Conservation (phyloP, 1,284 basidiomycete species). For the Ustilago hordei region DNA sequence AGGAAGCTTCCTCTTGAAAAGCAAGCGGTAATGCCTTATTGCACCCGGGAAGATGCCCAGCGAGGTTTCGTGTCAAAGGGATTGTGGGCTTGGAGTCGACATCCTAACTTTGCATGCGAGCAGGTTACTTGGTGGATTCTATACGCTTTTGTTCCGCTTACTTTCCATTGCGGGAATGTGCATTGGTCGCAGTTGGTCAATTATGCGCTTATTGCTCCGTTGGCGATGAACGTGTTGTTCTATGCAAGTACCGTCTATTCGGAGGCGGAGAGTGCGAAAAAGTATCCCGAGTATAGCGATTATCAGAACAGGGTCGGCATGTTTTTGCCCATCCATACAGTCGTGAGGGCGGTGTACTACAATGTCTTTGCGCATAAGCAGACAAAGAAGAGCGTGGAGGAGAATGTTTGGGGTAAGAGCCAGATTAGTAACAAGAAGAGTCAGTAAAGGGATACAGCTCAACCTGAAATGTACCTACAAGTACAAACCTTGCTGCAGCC, state of each 20-base stretch:
- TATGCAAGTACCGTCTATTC: constrained; percentile 77
- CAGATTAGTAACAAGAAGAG: constrained; percentile 35
- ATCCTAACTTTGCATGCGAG: constrained; percentile 92
- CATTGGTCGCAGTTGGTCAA: constrained; percentile 65
- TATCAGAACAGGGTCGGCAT: constrained; percentile 85
- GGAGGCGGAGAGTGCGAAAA: constrained; percentile 80
- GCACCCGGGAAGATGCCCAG: constrained; percentile 73
- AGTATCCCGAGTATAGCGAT: constrained; percentile 82
- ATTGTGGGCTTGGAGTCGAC: constrained; percentile 85
- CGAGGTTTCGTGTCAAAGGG: constrained; percentile 87
- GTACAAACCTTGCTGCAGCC: neutral
- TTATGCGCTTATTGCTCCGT: constrained; percentile 56
- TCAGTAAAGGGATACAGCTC: constrained; percentile 11
- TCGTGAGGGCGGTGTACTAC: constrained; percentile 68
- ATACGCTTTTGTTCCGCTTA: constrained; percentile 68
- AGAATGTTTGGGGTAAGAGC: constrained; percentile 58
- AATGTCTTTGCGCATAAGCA: constrained; percentile 44
- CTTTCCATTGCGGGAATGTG: constrained; percentile 53
- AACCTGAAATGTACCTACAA: neutral
- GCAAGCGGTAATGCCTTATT: constrained; percentile 40
- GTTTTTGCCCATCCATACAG: constrained; percentile 77
- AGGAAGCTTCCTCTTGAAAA: constrained; percentile 31
- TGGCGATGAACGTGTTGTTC: constrained; percentile 63
- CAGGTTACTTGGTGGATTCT: constrained; percentile 83
- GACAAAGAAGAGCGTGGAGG: constrained; percentile 45